Evolutionary conservation across 2,329 filamentous ascomycete genomes (phyloP).

Genomic region (Cercospora citrullina): DNA sequence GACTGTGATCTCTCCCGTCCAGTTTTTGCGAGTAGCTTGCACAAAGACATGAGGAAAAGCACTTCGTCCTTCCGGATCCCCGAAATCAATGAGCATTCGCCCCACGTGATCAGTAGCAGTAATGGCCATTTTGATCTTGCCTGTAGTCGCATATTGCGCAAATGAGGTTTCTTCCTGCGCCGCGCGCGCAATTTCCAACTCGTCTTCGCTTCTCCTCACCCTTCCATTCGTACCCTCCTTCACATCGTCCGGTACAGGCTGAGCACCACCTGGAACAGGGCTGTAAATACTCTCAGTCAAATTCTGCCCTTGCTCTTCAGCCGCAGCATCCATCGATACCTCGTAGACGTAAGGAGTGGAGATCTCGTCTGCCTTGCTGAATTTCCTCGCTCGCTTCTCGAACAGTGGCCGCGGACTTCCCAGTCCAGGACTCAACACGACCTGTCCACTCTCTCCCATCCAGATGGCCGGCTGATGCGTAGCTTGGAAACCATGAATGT

Average conservation of each 20-base stretch:
- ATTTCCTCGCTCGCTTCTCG: conserved; percentile 45
- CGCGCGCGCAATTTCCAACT: background rate
- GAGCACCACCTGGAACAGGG: conserved; percentile 46
- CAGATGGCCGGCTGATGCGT: conserved; percentile 56
- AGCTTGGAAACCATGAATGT: conserved; percentile 53
- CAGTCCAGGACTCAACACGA: conserved; percentile 46
- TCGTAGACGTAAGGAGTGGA: conserved; percentile 53
- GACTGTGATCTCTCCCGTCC: conserved; percentile 48
- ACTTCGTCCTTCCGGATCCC: background rate
- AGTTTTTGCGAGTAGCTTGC: conserved; percentile 50
- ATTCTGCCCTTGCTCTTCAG: conserved; percentile 34
- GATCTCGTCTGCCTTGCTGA: conserved; percentile 46
- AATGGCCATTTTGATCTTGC: conserved; percentile 40
- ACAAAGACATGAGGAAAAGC: conserved; percentile 44
- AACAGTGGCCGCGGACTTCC: conserved; percentile 41
- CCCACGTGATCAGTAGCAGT: conserved; percentile 48
- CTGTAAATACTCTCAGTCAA: conserved; percentile 38
- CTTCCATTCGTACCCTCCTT: conserved; percentile 47
- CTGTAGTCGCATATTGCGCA: background rate
- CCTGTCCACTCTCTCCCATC: conserved; percentile 54
- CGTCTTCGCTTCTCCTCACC: conserved; percentile 22
- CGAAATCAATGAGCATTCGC: conserved; percentile 46
- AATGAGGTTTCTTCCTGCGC: background rate
- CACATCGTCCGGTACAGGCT: conserved; percentile 41
- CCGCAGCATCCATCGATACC: conserved; percentile 43